Evolutionary conservation across 306 rosid species (phyloP).

Genomic region (Medicago truncatula): MtrunA17r5.0-ANR NC_053042.1:8003001-8003500

Average conservation of each 20-base stretch:
- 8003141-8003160: neutral
- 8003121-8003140: constrained; percentile 37
- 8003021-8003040: neutral
- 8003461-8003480: constrained; percentile 51
- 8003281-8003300: neutral
- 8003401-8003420: constrained; percentile 34
- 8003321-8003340: neutral
- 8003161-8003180: constrained; percentile 34
- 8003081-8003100: constrained; percentile 7
- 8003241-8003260: constrained; percentile 18
- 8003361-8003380: constrained; percentile 31
- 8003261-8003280: neutral
- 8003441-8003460: constrained; percentile 23
- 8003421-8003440: constrained; percentile 41
- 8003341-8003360: constrained; percentile 18
- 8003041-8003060: neutral
- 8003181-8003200: constrained; percentile 10
- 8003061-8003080: neutral
- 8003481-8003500: constrained; percentile 39
- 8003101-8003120: neutral
- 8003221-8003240: constrained; percentile 10
- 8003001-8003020: neutral
- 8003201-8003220: constrained; percentile 18
- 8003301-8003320: neutral
- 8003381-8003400: constrained; percentile 33